These are phyloP conservation scores for Epichloe bromicola DNA, from an alignment of 2,329 filamentous ascomycete genomes.

Conservation along the genomic window DNA sequence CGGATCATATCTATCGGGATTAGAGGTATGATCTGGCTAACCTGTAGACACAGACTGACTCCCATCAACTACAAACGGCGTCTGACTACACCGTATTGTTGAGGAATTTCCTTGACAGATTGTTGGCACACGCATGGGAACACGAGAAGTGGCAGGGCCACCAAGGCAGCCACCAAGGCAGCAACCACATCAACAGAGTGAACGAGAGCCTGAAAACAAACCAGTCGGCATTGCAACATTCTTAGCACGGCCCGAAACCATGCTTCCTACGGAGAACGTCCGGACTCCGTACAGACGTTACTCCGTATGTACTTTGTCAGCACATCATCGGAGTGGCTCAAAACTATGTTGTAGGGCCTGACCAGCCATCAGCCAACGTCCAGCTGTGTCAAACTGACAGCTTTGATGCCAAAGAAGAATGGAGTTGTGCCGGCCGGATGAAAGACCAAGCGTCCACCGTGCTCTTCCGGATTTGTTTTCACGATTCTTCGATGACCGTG, in stretches of 20 bases:
- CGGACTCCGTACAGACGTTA: background rate
- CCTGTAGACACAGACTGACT: too few species aligned
- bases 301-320: background rate
- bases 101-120: background rate
- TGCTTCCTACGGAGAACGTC: background rate
- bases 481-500: background rate
- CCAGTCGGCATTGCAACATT: too few species aligned
- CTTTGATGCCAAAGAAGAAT: too few species aligned
- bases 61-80: too few species aligned
- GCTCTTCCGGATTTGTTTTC: background rate
- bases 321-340: background rate
- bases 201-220: too few species aligned
- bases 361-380: background rate
- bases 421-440: background rate
- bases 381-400: background rate
- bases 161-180: background rate
- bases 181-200: too few species aligned
- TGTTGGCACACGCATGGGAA: background rate
- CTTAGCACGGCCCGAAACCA: background rate
- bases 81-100: background rate
- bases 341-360: background rate
- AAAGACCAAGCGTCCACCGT: background rate
- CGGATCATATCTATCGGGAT: background rate
- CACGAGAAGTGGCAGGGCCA: background rate
- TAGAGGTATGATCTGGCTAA: too few species aligned